Base-by-base conservation (phyloP, 805 yeast genomes). In the Lipomyces orientalis region DNA sequence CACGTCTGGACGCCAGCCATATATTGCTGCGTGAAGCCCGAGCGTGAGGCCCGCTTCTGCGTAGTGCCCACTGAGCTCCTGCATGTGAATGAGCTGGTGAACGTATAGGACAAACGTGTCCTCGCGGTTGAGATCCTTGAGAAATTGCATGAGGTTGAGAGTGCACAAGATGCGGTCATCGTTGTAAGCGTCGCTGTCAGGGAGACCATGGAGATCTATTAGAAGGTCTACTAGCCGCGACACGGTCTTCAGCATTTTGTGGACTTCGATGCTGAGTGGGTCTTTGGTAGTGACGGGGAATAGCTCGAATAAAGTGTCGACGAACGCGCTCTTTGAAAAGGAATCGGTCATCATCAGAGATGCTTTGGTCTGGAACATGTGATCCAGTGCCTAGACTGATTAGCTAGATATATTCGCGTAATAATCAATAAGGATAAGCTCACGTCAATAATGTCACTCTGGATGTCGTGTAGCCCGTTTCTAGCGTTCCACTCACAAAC, bases 41-140 rank as follows among this genome's bases (percentile, higher is more conserved):
- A 91, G 82, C 73, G 93, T 86, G 69, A 92, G 82, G 2, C 94
- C 97, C 7, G 96, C 97, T 79, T 92, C 97, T 39, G 89, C 88
- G 75, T 77, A 86, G 75, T 91, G 91, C 31, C 80, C 81, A 77
- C 87, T 89, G 25, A 77, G 73, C 60, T 89, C 66, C 73, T 90
- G 88, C 68, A 84, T 85, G 71, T 88, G 88, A 74, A 85, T 90
- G 85, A 92, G 84, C 65, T 87, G 89, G 78, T 88, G 86, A 70
- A 92, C 86, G 76, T 90, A 89, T n/a, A 90, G 85, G 76, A 90
- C 89, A 78, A 91, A 88, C 66, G 90, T 81, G 76, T 90, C 95
- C 0, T 95, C 94, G 73, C 87, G 87, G 75, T 88, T 87, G 54
- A 91, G 92, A 71, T 90, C 87, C 82, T 89, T 85, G 77, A 92